Evolutionary conservation across 208 protist genomes (phyloP).

Genomic region (Naegleria fowleri): DNA sequence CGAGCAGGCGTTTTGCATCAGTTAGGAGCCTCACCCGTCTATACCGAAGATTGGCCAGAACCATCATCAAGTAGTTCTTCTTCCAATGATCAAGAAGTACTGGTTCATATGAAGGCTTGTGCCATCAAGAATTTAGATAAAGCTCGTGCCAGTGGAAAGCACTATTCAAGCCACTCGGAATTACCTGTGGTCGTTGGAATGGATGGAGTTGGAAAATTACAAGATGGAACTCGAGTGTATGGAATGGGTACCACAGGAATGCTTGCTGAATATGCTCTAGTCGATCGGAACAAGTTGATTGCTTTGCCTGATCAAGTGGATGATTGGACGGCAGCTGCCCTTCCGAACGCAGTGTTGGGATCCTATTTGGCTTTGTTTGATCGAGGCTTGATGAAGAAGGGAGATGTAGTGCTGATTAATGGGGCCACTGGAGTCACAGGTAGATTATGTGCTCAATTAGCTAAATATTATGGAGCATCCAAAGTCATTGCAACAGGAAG

Average conservation of each 20-base stretch:
- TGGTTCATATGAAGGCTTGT: not conserved
- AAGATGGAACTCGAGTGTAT: not conserved
- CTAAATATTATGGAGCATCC: not conserved
- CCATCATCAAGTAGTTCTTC: no score
- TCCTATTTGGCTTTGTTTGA: not conserved
- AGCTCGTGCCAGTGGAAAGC: not conserved
- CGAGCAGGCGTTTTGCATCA: not conserved
- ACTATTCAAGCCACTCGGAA: not conserved
- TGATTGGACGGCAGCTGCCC: not conserved
- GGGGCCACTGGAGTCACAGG: not conserved
- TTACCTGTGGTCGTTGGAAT: not conserved
- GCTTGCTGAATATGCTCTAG: not conserved
- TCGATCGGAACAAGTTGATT: not conserved
- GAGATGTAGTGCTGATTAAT: not conserved
- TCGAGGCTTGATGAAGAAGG: not conserved
- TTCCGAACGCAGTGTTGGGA: not conserved
- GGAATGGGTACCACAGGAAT: not conserved
- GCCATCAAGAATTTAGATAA: not conserved
- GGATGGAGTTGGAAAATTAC: not conserved
- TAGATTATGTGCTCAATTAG: not conserved
- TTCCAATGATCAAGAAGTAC: not conserved
- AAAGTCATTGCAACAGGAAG: not conserved
- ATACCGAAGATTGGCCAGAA: not conserved
- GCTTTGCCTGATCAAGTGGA: not conserved
- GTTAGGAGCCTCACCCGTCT: not conserved